Conservation (phyloP, 2,329 filamentous ascomycete genomes). For the Neonectria punicea region DNA sequence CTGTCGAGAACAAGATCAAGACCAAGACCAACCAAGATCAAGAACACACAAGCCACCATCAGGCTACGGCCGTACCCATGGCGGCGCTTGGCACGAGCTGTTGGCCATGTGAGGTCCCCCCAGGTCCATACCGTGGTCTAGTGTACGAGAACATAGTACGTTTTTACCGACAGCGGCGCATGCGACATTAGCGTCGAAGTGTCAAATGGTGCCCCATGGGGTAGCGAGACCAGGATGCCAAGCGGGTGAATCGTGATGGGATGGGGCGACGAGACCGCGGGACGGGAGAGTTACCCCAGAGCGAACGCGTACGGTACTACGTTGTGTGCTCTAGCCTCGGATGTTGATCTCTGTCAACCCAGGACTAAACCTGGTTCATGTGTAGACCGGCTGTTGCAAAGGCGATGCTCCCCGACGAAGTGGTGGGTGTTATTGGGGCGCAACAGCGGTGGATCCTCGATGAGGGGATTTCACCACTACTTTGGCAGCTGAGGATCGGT, state of each 20-base stretch:
- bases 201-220: conserved; percentile 19
- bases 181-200: conserved; percentile 11
- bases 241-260: neutral
- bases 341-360: neutral
- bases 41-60: conserved; percentile 9
- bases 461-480: conserved; percentile 2
- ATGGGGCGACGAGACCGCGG: neutral
- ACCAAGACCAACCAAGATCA: neutral
- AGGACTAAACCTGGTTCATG: neutral
- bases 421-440: conserved; percentile 16
- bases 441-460: conserved; percentile 2
- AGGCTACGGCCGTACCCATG: neutral
- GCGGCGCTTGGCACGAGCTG: neutral
- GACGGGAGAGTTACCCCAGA: neutral
- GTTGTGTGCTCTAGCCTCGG: neutral
- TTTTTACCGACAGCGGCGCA: conserved; percentile 10
- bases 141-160: neutral
- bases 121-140: neutral
- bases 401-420: neutral
- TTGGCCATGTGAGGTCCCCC: conserved; percentile 9
- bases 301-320: neutral
- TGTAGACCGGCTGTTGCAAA: neutral
- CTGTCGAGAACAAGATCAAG: neutral
- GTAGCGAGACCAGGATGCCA: neutral
- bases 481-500: neutral